Base-by-base conservation (phyloP, 23 red algal species). In the Gracilaria domingensis region DNA sequence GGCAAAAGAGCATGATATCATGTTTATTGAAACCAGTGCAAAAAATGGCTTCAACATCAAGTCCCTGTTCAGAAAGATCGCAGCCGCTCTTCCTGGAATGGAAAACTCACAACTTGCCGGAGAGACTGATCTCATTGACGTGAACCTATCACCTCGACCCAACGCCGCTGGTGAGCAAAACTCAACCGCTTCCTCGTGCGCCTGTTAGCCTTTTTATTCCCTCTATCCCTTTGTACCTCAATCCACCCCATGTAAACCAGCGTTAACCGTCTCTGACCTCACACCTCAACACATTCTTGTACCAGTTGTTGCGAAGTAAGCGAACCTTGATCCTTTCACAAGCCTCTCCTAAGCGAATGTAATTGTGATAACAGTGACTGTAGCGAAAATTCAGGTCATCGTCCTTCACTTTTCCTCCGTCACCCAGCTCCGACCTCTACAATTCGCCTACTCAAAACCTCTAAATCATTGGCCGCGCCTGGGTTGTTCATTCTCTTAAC, bases 21-120 rank as follows among this genome's bases (percentile, higher is more conserved):
- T 99, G 93, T 99, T 99, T 79, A 99, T 99, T 58, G 97, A 99
- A 85, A 99, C 97, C 40, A 96, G 94, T 55, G 97, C 97, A 8
- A 96, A 95, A 82, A 91, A 77, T 45, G 97, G 97, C 54, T 94
- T 96, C 80, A 99, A 99, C 55, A 93, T 99, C 20, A 99, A 99
- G 82, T 90, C 97, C 23, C 86, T 99, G 57, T 99, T 99, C 81
- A 86, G 97, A 62, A 99, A 99, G 87, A 99, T 99, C 76, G 97
- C 97, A 3, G 93, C 97, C 6, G 97, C 94, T 17, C 87, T 99
- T 18, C 97, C 97, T 33, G 97, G 97, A 8, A 93, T 95, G 88
- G 88, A 96, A 69, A 98, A 94, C 48, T 80, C 91, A n/a, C 55
- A 80, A 45, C 84, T 94, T 75, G 89, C 81, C 35, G 83, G 91